A percentile compares a stretch with the other conserved stretches of the same genome.
phyloP scores from a whole-genome alignment of 2,329 filamentous ascomycete genomes.

The Alternaria consortialis region DNA sequence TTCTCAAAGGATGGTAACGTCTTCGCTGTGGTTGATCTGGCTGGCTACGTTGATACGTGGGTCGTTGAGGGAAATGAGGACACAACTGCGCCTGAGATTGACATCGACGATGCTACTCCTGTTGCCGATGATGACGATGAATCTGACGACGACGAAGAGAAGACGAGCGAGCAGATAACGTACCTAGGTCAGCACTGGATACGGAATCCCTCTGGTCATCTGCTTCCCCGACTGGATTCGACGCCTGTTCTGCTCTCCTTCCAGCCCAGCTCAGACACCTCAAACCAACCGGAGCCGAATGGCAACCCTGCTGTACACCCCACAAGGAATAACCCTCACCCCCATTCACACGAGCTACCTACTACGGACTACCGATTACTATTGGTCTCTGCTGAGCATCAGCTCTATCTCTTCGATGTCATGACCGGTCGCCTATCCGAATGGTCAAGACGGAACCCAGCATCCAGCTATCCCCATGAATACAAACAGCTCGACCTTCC shows the following conservation, averaged over 20 bases:
- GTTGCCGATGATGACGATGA: conserved; percentile 45
- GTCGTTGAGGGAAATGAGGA: conserved; percentile 69
- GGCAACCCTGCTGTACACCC: conserved; percentile 60
- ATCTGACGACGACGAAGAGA: conserved; percentile 58
- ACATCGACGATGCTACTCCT: conserved; percentile 46
- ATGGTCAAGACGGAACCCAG: conserved; percentile 86
- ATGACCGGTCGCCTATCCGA: conserved; percentile 78
- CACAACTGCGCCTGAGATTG: conserved; percentile 53
- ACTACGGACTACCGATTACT: conserved; percentile 64
- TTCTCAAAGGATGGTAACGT: conserved; percentile 85
- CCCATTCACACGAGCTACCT: conserved; percentile 66
- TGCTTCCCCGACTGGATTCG: conserved; percentile 57
- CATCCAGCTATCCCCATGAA: conserved; percentile 75
- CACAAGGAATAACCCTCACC: conserved; percentile 61
- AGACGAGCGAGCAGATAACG: conserved; percentile 55
- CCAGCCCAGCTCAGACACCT: conserved; percentile 47
- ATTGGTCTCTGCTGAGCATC: conserved; percentile 69
- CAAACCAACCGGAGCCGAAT: conserved; percentile 45
- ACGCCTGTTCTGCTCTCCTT: conserved; percentile 58
- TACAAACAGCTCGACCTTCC: conserved; percentile 80
- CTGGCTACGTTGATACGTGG: conserved; percentile 90
- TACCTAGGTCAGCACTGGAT: conserved; percentile 75
- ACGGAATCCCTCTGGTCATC: conserved; percentile 71
- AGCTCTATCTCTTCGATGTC: conserved; percentile 82
- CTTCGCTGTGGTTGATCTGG: conserved; percentile 80